phyloP scores from a whole-genome alignment of 257 asterid genomes.

The Solanum paucissectum region DNA sequence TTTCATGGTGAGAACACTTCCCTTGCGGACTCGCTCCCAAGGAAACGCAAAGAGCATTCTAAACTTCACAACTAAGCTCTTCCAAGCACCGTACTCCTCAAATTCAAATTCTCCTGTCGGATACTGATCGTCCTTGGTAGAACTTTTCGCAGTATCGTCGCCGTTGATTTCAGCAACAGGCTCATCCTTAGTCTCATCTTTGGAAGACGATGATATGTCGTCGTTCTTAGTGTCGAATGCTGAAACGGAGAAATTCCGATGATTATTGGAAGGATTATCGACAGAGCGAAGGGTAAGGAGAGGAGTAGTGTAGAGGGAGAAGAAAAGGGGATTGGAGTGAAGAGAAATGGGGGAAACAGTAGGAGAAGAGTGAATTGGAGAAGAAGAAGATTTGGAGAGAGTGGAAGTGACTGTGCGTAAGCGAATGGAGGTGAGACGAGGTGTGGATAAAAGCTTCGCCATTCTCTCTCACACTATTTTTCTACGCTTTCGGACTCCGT shows the following conservation, averaged over 20 bases:
- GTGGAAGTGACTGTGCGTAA: slow-evolving; percentile 33
- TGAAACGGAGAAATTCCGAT: slow-evolving; percentile 15
- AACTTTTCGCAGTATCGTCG: slow-evolving; percentile 11
- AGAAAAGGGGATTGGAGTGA: background rate
- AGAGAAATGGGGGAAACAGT: background rate
- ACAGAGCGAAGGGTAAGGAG: background rate
- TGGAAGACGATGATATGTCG: slow-evolving; percentile 13
- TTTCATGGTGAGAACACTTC: slow-evolving; percentile 79
- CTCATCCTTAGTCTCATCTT: slow-evolving; percentile 11
- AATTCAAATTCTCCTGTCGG: slow-evolving; percentile 83
- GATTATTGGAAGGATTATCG: background rate
- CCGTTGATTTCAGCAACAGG: slow-evolving; percentile 2
- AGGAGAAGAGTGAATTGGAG: slow-evolving; percentile 1
- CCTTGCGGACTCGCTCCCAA: slow-evolving; percentile 89
- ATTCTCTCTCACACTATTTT: background rate
- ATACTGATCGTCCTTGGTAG: slow-evolving; percentile 22
- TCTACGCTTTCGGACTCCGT: background rate
- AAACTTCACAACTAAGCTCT: slow-evolving; percentile 52
- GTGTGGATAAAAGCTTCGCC: slow-evolving; percentile 27
- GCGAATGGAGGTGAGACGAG: slow-evolving; percentile 30
- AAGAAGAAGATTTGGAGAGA: slow-evolving; percentile 10
- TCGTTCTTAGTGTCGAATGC: slow-evolving; percentile 47
- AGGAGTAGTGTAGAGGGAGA: background rate
- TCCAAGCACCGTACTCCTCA: slow-evolving; percentile 45
- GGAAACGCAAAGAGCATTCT: slow-evolving; percentile 79